Percentiles rank a stretch among this genome's conserved stretches.
These are phyloP conservation scores for Colletotrichum tropicale DNA, from an alignment of 2,329 filamentous ascomycete species.

Conservation along the genomic window DNA sequence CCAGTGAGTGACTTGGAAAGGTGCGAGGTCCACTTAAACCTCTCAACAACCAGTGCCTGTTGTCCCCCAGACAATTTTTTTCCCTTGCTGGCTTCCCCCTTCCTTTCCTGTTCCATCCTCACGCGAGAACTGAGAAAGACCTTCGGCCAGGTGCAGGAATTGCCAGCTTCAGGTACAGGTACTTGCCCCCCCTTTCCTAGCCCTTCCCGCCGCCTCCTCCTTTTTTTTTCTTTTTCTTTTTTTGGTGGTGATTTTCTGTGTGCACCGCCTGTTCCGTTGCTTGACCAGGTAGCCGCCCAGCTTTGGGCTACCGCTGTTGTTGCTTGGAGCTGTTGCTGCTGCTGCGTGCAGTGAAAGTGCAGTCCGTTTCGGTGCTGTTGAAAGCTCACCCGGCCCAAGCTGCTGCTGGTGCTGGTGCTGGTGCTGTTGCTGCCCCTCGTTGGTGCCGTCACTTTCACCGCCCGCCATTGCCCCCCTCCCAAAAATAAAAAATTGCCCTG, in stretches of 20 bases:
- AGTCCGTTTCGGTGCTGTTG: neutral
- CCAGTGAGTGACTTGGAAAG: constrained; percentile 6
- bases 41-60: constrained; percentile 23
- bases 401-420: neutral
- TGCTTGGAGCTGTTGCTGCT: neutral
- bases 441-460: neutral
- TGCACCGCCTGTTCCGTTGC: neutral
- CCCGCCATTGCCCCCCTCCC: neutral
- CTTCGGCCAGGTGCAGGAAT: neutral
- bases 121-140: constrained; percentile 8
- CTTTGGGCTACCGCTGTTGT: neutral
- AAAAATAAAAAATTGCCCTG: neutral
- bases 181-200: neutral
- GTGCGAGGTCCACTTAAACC: constrained; percentile 23
- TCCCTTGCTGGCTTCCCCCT: constrained; percentile 3
- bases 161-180: neutral
- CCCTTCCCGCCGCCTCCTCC: neutral
- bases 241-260: neutral
- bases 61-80: constrained; percentile 13
- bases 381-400: neutral
- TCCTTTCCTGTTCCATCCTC: constrained; percentile 5
- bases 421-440: neutral
- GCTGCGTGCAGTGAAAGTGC: neutral
- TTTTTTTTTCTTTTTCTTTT: neutral
- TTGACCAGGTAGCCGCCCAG: neutral